These are phyloP conservation scores for Heliocybe sulcata DNA, from an alignment of 1,284 basidiomycete genomes.

Conservation along the genomic window DNA sequence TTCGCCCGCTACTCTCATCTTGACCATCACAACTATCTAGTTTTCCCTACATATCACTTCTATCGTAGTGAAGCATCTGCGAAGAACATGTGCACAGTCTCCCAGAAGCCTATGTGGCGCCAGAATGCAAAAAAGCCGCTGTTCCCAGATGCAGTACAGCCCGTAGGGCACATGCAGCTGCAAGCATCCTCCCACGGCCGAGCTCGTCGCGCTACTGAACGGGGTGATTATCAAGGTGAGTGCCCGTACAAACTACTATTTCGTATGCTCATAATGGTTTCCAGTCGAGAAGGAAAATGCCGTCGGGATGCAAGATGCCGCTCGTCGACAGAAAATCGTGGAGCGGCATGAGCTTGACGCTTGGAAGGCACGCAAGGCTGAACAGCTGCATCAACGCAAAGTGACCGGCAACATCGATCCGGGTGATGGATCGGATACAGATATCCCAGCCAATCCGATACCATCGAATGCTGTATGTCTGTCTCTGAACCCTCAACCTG, in stretches of 20 bases:
- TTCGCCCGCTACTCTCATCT: too few relatives aligned
- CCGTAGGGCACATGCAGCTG: background rate
- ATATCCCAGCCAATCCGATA: background rate
- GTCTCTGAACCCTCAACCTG: too few relatives aligned
- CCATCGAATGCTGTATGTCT: too few relatives aligned
- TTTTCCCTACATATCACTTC: background rate
- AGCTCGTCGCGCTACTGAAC: background rate
- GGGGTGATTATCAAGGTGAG: background rate
- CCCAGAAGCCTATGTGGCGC: background rate
- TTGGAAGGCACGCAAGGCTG: background rate
- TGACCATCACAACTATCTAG: background rate
- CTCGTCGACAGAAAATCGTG: background rate
- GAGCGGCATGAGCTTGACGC: background rate
- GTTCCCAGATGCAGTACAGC: background rate
- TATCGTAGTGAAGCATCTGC: constrained; percentile 24
- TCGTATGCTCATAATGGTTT: background rate
- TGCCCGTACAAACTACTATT: background rate
- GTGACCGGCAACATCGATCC: background rate
- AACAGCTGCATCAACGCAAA: background rate
- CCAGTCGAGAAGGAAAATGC: background rate
- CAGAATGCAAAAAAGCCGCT: background rate
- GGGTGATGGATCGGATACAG: background rate
- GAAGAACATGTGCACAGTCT: background rate
- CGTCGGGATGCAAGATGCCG: background rate
- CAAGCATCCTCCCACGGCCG: background rate